Base-by-base conservation (phyloP, 805 yeast genomes). In the Kuraishia capsulata region DNA sequence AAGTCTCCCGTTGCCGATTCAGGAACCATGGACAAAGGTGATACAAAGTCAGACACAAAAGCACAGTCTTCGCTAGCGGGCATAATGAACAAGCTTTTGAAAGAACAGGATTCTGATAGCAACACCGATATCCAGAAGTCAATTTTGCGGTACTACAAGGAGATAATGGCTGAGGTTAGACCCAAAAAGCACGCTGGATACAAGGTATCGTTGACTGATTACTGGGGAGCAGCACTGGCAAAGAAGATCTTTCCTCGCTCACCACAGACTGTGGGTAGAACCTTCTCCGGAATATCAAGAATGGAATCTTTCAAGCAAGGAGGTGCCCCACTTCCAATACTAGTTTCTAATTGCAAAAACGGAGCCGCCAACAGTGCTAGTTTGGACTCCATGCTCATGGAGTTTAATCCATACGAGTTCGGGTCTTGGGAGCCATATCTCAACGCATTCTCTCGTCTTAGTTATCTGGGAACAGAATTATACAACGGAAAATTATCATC, bases 221-320 rank as follows among this genome's bases (percentile, higher is more conserved):
- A 78, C 47, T 76, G 83, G 81, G 85, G 83, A 0, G 61, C 76
- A 42, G 84, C 83, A 0, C 57, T 79, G 26, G 61, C 75, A 3
- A 60, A 72, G 40, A 62, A 58, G 28, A 57, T 75, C 2, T 69
- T 73, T 37, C 65, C 70, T 0, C 49, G 50, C 19, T 37, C 51
- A 9, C 52, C 60, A 4, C 42, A 64, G 24, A 44, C 60, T 2
- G 62, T 67, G 3, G 62, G 66, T 11, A 44, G 52, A 2, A 62
- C 74, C 1, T 44, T 72, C 19, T 56, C 71, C 0, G 62, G 69
- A 0, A 50, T 69, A 2, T 51, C 64, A 11, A 44, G 53, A 1
- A 44, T 67, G 3, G 35, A 49, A 13, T 61, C 69, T 23, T 76
- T 68, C 44, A 46, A 47, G 42, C 53, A 43, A 23, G 54, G 45